phyloP scores from a whole-genome alignment of 306 rosid species.

The Vigna unguiculata region DNA sequence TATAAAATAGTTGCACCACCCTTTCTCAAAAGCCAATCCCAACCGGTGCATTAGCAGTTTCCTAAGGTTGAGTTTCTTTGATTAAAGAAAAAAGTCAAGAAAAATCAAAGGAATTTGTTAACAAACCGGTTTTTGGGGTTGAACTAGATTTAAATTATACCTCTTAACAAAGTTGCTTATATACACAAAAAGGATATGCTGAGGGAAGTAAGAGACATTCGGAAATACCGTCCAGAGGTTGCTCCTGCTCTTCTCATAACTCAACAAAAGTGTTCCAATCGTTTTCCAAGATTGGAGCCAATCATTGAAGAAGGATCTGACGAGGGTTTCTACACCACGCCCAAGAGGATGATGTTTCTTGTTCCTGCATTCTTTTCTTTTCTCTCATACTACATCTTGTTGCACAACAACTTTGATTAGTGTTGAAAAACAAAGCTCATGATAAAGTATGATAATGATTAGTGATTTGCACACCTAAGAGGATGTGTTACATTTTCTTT shows the following conservation, averaged over 20 bases:
- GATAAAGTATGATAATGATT: too few species aligned
- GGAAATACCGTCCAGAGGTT: constrained; percentile 57
- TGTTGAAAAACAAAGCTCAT: too few species aligned
- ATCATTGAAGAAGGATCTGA: constrained; percentile 67
- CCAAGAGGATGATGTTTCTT: constrained; percentile 60
- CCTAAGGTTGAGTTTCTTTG: constrained; percentile 40
- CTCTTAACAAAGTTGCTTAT: too few species aligned
- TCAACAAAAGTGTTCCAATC: constrained; percentile 32
- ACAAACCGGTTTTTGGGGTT: too few species aligned
- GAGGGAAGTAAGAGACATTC: constrained; percentile 50
- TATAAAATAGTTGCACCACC: neutral
- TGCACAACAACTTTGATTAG: constrained; percentile 43
- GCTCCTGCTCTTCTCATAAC: constrained; percentile 61
- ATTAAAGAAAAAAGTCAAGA: constrained; percentile 30
- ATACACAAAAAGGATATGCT: constrained; percentile 52
- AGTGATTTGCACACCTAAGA: constrained; percentile 22
- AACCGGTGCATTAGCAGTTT: neutral
- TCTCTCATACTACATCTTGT: constrained; percentile 57
- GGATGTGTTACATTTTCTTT: neutral
- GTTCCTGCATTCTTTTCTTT: constrained; percentile 59
- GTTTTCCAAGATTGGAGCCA: constrained; percentile 62
- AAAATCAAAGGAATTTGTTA: too few species aligned
- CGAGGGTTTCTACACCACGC: neutral
- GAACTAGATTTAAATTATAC: too few species aligned
- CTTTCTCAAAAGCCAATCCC: constrained; percentile 33